Evolutionary conservation across 2,329 filamentous ascomycete genomes (phyloP), one percentile per base, ranked within the genome.

Genomic region (Claviceps pusilla): DNA sequence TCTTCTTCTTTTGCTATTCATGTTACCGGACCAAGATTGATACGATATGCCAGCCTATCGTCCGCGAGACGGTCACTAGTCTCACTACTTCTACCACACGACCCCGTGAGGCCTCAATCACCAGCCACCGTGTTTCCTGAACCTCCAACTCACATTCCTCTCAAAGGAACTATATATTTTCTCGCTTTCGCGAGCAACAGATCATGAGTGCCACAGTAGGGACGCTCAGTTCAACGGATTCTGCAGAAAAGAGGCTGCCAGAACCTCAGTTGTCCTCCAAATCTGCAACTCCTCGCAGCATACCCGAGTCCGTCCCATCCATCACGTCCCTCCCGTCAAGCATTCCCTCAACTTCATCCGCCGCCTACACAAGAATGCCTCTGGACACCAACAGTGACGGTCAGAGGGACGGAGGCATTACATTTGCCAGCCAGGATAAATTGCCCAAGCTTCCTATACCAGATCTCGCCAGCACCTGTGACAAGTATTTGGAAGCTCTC

Each of bases 371-470:
- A 14, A 65, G 67, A 65, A 66, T 70, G 28, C 78, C 77, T 47
- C 83, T 81, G 71, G 74, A 57, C 24, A 50, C 51, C 7, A 48
- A 24, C 42, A 48, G 37, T 7, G 31, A 53, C 3, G n/a, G 28
- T 24, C 37, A 74, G 55, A 76, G 76, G 55, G 77, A 79, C 61
- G 85, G 80, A 14, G 84, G 89, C 53, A 82, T 95, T 66, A 97
- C 93, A 0, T 98, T 93, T 70, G 85, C 89, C 37, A 78, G 83
- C 55, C 91, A 98, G 68, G 89, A 95, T 59, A 86, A 82, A 60
- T 77, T 98, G 7, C 89, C 90, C 1, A 95, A 93, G 68, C 76
- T 98, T 43, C 93, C 93, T 7, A 95, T 98, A 53, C 93, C 91
- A 0, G 88, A 95, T 12, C 77, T 98, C 4, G 86, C 90, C 50